Conservation (phyloP, 1,284 basidiomycete genomes). For the Stygiomarasmius scandens region DNA sequence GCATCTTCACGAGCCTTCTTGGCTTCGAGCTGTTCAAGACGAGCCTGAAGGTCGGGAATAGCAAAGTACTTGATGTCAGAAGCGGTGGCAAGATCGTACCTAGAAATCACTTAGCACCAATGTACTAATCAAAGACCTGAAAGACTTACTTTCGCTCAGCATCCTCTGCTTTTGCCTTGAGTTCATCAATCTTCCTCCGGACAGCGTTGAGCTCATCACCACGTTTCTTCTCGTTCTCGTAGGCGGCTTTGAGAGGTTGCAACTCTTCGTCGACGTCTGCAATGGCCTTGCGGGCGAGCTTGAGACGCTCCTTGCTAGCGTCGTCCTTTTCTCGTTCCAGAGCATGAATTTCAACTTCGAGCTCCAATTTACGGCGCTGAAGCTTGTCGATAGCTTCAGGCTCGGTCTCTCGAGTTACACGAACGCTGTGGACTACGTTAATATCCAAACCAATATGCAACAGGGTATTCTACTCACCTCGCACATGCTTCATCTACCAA, state of each 20-base stretch:
- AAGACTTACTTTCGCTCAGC: slow-evolving; percentile 80
- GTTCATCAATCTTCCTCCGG: slow-evolving; percentile 87
- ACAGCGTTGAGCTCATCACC: slow-evolving; percentile 86
- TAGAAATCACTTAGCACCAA: slow-evolving; percentile 25
- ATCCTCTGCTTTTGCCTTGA: slow-evolving; percentile 92
- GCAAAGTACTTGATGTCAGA: slow-evolving; percentile 94
- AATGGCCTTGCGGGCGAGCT: slow-evolving; percentile 77
- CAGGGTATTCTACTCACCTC: slow-evolving; percentile 47
- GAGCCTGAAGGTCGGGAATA: slow-evolving; percentile 86
- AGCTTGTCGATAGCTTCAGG: slow-evolving; percentile 95
- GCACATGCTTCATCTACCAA: slow-evolving; percentile 93
- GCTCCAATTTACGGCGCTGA: slow-evolving; percentile 89
- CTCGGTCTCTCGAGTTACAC: slow-evolving; percentile 92
- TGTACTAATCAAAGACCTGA: not conserved
- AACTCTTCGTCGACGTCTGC: slow-evolving; percentile 89
- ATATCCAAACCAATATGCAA: slow-evolving; percentile 6
- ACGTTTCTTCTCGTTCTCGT: slow-evolving; percentile 88
- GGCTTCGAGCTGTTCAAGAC: slow-evolving; percentile 72
- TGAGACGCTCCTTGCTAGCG: slow-evolving; percentile 88
- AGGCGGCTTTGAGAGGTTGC: slow-evolving; percentile 85
- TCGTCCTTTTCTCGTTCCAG: slow-evolving; percentile 92
- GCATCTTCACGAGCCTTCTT: slow-evolving; percentile 78
- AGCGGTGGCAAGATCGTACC: slow-evolving; percentile 82
- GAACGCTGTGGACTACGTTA: slow-evolving; percentile 58
- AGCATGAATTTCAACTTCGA: slow-evolving; percentile 96